Percentiles rank a stretch among this genome's conserved stretches.
These are phyloP conservation scores for Bipolaris bicolor DNA, from an alignment of 2,329 filamentous ascomycete species.

Conservation along the genomic window DNA sequence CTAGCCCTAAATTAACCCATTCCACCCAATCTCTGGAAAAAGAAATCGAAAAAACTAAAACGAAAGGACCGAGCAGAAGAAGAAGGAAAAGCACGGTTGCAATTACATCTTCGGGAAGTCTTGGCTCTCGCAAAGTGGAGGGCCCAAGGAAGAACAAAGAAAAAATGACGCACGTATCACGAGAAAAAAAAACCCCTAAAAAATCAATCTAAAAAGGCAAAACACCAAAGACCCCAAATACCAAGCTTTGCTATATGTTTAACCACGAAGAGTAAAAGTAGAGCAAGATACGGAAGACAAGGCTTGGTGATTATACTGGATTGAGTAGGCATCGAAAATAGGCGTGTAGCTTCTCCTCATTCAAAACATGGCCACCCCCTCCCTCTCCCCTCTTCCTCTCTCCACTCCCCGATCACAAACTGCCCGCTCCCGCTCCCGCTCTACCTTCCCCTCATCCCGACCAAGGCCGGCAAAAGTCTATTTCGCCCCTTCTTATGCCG, in stretches of 20 bases:
- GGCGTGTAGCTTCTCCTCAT: constrained; percentile 14
- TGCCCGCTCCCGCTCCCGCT: no score
- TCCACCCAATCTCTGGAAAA: background rate
- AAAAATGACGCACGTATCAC: no score
- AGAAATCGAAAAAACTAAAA: background rate
- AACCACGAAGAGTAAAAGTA: constrained; percentile 1
- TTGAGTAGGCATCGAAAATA: constrained; percentile 11
- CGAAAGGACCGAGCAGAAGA: no score
- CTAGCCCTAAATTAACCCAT: background rate
- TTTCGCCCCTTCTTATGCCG: no score
- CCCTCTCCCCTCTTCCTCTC: background rate
- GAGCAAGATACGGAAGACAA: background rate
- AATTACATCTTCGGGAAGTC: no score
- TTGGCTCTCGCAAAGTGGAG: no score
- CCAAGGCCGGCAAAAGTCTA: no score
- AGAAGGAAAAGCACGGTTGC: no score
- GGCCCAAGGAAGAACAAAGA: no score
- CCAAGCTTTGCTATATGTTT: background rate
- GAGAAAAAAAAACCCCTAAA: no score
- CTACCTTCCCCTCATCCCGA: no score
- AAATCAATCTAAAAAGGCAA: background rate
- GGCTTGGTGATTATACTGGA: constrained; percentile 1
- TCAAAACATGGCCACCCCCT: background rate
- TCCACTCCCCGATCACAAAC: background rate
- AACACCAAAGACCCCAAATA: background rate